Evolutionary conservation across 2,329 filamentous ascomycete species (phyloP), one percentile per base, ranked within the genome.

Genomic region (Incumbomyces delicatus): DNA sequence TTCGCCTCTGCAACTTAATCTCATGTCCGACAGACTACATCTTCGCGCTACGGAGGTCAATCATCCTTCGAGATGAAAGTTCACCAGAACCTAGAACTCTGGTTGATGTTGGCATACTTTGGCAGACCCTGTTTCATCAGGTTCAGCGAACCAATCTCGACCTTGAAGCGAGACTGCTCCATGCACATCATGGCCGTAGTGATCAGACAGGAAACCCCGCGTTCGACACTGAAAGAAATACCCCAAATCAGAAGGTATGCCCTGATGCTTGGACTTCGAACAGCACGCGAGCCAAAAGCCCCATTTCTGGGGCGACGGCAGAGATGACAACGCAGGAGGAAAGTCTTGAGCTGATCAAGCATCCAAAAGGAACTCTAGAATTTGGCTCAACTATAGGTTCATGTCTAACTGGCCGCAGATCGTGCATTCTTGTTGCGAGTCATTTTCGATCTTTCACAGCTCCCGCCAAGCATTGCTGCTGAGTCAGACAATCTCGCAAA

Each of bases 1-100:
- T 16, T 11, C 20, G 22, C n/a, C 10, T n/a, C n/a, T 14, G 35
- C 18, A 16, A 27, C n/a, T 13, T 18, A 8, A 18, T 22, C 34
- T 46, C n/a, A 46, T 33, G 12, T n/a, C 32, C 22, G 29, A 17
- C 35, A 46, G 43, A 27, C n/a, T 46, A 38, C 27, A 46, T 46
- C 2, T 20, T 37, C 7, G 16, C 41, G n/a, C 20, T 44, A 14
- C 30, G 41, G 14, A 29, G 18, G 13, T 42, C 40, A 33, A 17
- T 42, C n/a, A 13, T 38, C 20, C 7, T 2, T 38, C 35, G 20
- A 11, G 5, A 38, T 14, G 13, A 18, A 18, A 12, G 8, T 12
- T 5, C 5, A 12, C 5, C 2, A 4, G 16, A 18, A 38, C 8
- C 35, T 14, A 12, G 11, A 10, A 27, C 4, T 27, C 22, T 27